phyloP scores from a whole-genome alignment of 495 filamentous ascomycete genomes.

The Neurospora sp. region DNA sequence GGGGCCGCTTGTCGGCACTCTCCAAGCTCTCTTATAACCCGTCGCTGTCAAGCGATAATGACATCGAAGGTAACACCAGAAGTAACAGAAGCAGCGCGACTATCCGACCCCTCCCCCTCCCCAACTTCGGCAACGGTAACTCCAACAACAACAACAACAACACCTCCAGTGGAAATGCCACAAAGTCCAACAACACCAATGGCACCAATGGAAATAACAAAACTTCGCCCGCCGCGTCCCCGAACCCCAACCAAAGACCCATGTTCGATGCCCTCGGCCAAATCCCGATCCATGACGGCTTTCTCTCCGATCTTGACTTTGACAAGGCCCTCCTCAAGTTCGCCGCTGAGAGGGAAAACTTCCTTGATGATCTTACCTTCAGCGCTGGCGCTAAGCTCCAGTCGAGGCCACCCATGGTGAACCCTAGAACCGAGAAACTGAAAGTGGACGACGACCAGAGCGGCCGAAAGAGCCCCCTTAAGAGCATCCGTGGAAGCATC shows the following conservation, averaged over 20 bases:
- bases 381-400: constrained; percentile 73
- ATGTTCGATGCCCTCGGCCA: constrained; percentile 6
- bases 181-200: neutral
- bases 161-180: neutral
- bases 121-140: constrained; percentile 14
- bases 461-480: constrained; percentile 38
- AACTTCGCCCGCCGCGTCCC: constrained; percentile 2
- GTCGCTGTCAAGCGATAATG: constrained; percentile 29
- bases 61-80: constrained; percentile 47
- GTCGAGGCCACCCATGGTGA: constrained; percentile 56
- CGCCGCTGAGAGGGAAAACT: constrained; percentile 84
- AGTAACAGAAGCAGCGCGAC: constrained; percentile 89
- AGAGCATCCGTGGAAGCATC: constrained; percentile 60
- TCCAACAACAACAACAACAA: constrained; percentile 5
- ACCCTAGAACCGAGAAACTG: constrained; percentile 71
- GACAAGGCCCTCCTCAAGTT: constrained; percentile 88
- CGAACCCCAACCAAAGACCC: neutral
- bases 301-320: constrained; percentile 63
- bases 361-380: constrained; percentile 84
- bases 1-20: constrained; percentile 53
- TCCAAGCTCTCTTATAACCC: constrained; percentile 47
- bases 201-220: constrained; percentile 13
- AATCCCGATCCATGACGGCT: constrained; percentile 15
- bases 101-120: constrained; percentile 47
- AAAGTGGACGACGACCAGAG: constrained; percentile 59